Percentiles rank a stretch among this genome's conserved stretches.
phyloP scores from a whole-genome alignment of 139 green algal species.

The Coccomyxa sp. region DNA sequence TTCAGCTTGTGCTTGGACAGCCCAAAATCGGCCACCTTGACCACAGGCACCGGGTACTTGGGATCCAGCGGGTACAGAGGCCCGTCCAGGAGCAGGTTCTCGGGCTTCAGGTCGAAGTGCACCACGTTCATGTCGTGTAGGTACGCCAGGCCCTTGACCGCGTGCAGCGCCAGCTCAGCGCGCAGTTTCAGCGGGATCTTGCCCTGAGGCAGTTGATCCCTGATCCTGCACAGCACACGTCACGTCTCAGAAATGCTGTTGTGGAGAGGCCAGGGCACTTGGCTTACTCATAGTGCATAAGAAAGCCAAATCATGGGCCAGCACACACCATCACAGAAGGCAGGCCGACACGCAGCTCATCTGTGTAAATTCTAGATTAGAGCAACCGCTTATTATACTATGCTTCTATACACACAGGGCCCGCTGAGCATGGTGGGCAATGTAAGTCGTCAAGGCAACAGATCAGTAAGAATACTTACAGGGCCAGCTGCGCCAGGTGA shows the following conservation, averaged over 20 bases:
- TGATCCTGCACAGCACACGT: too few species aligned
- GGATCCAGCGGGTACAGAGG: background rate
- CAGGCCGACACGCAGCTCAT: too few species aligned
- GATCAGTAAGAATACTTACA: too few species aligned
- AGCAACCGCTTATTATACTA: too few species aligned
- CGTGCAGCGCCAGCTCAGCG: constrained; percentile 74
- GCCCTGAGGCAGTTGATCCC: constrained; percentile 4
- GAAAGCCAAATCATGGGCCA: too few species aligned
- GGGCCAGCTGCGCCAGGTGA: constrained; percentile 53
- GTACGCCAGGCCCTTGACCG: constrained; percentile 83
- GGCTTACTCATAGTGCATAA: background rate
- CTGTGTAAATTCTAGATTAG: too few species aligned
- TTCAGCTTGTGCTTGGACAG: constrained; percentile 78
- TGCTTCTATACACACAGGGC: too few species aligned
- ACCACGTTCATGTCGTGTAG: constrained; percentile 85
- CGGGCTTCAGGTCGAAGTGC: constrained; percentile 92
- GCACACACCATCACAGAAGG: too few species aligned
- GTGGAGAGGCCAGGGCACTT: background rate
- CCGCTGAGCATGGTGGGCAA: too few species aligned
- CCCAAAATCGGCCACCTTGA: constrained; percentile 82
- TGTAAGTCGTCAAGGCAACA: too few species aligned
- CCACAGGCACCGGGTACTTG: background rate
- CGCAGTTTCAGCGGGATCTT: constrained; percentile 55
- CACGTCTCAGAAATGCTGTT: background rate
- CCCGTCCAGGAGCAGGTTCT: constrained; percentile 91